Evolutionary conservation across 2,329 filamentous ascomycete genomes (phyloP).

Genomic region (Coniochaeta prunicola): DNA sequence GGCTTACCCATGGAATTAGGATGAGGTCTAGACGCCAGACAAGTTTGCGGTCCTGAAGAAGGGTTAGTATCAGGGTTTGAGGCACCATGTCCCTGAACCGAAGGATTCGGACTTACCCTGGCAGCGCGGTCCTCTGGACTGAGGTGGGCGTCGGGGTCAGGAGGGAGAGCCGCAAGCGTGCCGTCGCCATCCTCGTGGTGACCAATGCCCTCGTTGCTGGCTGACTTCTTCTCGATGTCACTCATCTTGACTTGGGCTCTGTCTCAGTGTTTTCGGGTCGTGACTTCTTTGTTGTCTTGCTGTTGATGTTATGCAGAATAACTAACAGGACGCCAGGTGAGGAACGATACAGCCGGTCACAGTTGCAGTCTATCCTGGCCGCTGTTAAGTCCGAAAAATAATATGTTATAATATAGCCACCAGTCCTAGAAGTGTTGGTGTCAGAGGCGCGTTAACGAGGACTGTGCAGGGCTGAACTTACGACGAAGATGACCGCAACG

Average conservation of each 20-base stretch:
- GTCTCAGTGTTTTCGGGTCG: background rate
- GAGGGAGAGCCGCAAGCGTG: slow-evolving; percentile 11
- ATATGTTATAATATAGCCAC: too few relatives aligned
- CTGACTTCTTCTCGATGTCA: slow-evolving; percentile 3
- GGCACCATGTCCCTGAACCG: background rate
- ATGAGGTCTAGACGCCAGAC: slow-evolving; percentile 22
- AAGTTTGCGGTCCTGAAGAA: slow-evolving; percentile 23
- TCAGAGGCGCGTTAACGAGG: background rate
- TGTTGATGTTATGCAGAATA: too few relatives aligned
- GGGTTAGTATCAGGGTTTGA: background rate
- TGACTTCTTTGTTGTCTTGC: background rate
- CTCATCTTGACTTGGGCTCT: background rate
- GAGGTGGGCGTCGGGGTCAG: slow-evolving; percentile 18
- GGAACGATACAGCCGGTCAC: too few relatives aligned
- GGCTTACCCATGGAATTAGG: slow-evolving; percentile 27
- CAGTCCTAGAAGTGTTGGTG: background rate
- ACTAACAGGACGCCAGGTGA: too few relatives aligned
- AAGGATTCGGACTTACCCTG: slow-evolving; percentile 9
- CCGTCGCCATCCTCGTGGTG: background rate
- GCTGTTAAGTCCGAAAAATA: too few relatives aligned
- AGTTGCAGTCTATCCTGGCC: too few relatives aligned
- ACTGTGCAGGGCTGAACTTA: background rate
- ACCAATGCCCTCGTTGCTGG: background rate
- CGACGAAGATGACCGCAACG: background rate
- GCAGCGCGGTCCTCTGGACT: slow-evolving; percentile 11